Base-by-base conservation (phyloP, 495 filamentous ascomycete species). In the Aspergillus sparsus region DNA sequence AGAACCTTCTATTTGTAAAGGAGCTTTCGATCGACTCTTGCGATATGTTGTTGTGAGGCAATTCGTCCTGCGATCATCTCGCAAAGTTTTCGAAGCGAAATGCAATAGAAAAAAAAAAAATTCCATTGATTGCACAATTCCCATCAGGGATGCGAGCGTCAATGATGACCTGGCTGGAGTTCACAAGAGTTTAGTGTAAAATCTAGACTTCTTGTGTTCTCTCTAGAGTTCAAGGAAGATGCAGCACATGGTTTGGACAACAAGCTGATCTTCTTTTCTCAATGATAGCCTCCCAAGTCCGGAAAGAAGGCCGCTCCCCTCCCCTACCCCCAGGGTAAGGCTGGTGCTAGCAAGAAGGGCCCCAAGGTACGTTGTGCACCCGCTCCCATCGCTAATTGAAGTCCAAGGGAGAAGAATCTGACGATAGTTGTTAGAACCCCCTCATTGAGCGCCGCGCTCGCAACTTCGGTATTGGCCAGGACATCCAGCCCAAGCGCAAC, bases 381-480 rank as follows among this genome's bases (percentile, higher is more conserved):
- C 41, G 10, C 7, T 42, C 34, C 59, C 57, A 50, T 57, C 52
- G 27, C 32, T 41, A 47, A 65, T 66, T 63, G 75, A 80, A 59
- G 82, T 59, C 63, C 51, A 13, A 33, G 62, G 57, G 65, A 18
- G 66, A 53, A 47, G 62, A 72, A 63, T 63, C 58, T 16, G 16
- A 65, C 58, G 15, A 27, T 13, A 21, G 13, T 34, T 3, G n/a
- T 33, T 66, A 97, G 94, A 98, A 98, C 89, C 95, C 94, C 71
- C 93, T 99, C 75, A 88, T 98, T 82, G 95, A 98, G 90, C 93
- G 93, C 83, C 90, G 92, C 63, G 76, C 91, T 60, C 90, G 91
- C 74, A 99, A 99, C 90, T 99, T 87, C 83, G 95, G 95, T 73
- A 96, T 98, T 76, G 95, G 95, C 77, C 92, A 97, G 85, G 93